phyloP scores from a whole-genome alignment of 2,329 filamentous ascomycete genomes.

The Neospermospora avenae region DNA sequence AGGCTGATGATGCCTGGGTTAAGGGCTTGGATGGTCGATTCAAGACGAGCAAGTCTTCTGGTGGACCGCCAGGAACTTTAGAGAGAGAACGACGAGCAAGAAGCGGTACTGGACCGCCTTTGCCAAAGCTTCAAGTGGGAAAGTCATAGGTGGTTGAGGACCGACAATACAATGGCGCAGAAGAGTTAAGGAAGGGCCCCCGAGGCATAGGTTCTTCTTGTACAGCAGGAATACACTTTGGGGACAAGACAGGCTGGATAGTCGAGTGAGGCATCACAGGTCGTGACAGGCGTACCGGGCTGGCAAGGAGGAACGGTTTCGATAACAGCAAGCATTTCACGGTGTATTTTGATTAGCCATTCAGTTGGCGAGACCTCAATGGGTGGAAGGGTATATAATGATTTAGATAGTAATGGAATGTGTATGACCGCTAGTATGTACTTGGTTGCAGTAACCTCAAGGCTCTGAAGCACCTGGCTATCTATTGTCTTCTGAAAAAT shows the following conservation, averaged over 20 bases:
- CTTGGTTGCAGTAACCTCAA: background rate
- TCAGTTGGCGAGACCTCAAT: background rate
- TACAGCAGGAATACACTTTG: background rate
- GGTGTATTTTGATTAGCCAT: conserved; percentile 13
- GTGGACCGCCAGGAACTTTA: conserved; percentile 38
- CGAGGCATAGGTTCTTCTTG: background rate
- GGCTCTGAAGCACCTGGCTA: too few relatives aligned
- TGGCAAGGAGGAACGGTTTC: background rate
- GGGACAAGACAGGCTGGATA: conserved; percentile 2
- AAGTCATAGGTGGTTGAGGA: conserved; percentile 19
- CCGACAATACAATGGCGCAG: background rate
- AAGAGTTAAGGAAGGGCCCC: background rate
- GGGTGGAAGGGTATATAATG: conserved; percentile 3
- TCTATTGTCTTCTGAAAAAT: too few relatives aligned
- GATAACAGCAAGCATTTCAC: conserved; percentile 11
- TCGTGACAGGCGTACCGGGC: conserved; percentile 1
- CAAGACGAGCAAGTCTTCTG: conserved; percentile 42
- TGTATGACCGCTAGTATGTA: background rate
- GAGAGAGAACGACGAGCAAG: conserved; percentile 44
- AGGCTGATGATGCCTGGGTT: conserved; percentile 64
- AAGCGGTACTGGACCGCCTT: conserved; percentile 39
- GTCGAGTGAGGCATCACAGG: background rate
- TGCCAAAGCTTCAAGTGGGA: conserved; percentile 25
- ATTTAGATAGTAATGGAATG: conserved; percentile 8
- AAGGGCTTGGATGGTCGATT: conserved; percentile 60